Conservation (phyloP, 345 rosid species). For the Trapa incisa region DNA sequence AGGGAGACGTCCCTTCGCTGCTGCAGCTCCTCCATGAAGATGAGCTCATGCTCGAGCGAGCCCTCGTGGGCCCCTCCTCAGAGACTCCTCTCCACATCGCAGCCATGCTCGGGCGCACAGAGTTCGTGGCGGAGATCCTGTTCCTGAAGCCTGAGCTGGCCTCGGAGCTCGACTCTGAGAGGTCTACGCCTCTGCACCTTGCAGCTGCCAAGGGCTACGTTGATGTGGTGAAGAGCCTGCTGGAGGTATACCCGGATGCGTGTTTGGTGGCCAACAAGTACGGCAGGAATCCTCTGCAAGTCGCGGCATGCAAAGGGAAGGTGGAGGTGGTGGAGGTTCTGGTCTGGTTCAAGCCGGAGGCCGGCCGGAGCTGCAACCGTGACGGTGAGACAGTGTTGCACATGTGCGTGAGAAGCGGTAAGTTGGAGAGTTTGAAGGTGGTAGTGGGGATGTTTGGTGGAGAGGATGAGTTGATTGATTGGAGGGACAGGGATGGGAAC, state of each 20-base stretch:
- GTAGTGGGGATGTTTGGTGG: not conserved
- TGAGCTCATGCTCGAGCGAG: slow-evolving; percentile 4
- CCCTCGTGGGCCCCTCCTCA: not conserved
- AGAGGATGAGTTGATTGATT: slow-evolving; percentile 2
- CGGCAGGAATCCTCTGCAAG: slow-evolving; percentile 10
- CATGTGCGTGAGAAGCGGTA: slow-evolving; percentile 1
- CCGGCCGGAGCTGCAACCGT: not conserved
- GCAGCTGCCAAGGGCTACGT: slow-evolving; percentile 10
- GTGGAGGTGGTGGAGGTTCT: slow-evolving; percentile 7
- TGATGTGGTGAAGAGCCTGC: slow-evolving; percentile 4
- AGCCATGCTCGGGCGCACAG: slow-evolving; percentile 11
- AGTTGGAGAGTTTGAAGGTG: not conserved
- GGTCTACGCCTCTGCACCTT: slow-evolving; percentile 14
- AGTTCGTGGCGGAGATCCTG: slow-evolving; percentile 6
- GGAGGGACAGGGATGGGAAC: not conserved
- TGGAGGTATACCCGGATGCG: not conserved
- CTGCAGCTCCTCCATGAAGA: slow-evolving; percentile 4
- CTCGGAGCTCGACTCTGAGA: slow-evolving; percentile 6
- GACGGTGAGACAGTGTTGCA: slow-evolving; percentile 1
- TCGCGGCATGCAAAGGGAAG: slow-evolving; percentile 5
- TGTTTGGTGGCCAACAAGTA: slow-evolving; percentile 7
- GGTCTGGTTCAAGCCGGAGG: not conserved
- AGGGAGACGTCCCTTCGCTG: not conserved
- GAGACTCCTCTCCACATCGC: slow-evolving; percentile 16
- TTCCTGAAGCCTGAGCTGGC: slow-evolving; percentile 5